A percentile compares a stretch with the other conserved stretches of the same genome.
phyloP scores from a whole-genome alignment of 2,329 filamentous ascomycete species.

The Leptographium procerum region DNA sequence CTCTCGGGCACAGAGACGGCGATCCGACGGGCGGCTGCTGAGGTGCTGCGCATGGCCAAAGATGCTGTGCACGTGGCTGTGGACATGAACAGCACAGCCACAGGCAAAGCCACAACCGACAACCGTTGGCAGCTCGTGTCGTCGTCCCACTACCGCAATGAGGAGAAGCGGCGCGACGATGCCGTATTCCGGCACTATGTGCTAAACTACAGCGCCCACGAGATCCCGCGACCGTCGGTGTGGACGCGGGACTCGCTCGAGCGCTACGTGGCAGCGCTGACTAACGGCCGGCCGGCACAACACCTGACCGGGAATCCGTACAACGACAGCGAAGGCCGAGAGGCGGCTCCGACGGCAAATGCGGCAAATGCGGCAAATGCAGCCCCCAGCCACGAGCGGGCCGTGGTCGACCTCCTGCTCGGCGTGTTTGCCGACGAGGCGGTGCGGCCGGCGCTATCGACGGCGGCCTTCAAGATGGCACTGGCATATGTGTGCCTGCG shows the following conservation, averaged over 20 bases:
- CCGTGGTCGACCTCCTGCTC: slow-evolving; percentile 27
- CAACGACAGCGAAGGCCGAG: slow-evolving; percentile 1
- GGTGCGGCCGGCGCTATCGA: slow-evolving; percentile 24
- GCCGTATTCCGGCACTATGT: slow-evolving; percentile 9
- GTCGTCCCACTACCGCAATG: slow-evolving; percentile 4
- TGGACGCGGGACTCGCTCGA: slow-evolving; percentile 33
- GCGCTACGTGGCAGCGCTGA: slow-evolving; percentile 30
- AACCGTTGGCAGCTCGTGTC: slow-evolving; percentile 8
- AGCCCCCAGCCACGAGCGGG: slow-evolving; percentile 20
- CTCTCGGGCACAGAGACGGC: slow-evolving; percentile 14
- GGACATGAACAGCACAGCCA: background rate
- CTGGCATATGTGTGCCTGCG: slow-evolving; percentile 26
- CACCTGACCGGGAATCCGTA: slow-evolving; percentile 25
- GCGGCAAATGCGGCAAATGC: too few species aligned
- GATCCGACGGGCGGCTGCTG: slow-evolving; percentile 7
- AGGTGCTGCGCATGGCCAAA: slow-evolving; percentile 6
- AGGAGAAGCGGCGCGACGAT: background rate
- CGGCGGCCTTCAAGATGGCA: slow-evolving; percentile 30
- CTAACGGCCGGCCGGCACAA: slow-evolving; percentile 24
- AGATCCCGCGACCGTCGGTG: slow-evolving; percentile 24
- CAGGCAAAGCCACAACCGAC: background rate
- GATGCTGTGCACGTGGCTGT: slow-evolving; percentile 5
- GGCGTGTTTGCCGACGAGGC: slow-evolving; percentile 26
- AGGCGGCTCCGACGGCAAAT: slow-evolving; percentile 6
- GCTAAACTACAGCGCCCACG: slow-evolving; percentile 22